Conservation (phyloP, 2,329 filamentous ascomycete genomes). For the Ceratocystis ficicola region DNA sequence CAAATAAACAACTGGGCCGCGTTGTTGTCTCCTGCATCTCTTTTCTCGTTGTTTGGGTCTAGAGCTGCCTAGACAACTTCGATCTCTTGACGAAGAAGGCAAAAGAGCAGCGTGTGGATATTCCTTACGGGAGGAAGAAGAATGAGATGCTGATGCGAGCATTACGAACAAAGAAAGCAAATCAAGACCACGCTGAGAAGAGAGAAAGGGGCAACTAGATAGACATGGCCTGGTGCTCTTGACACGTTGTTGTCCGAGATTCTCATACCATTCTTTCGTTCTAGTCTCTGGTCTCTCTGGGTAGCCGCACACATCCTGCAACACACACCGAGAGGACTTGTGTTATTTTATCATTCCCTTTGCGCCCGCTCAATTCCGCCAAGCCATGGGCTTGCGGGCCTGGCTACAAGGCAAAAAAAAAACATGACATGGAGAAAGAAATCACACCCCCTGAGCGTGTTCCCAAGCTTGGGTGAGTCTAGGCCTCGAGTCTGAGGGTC, state of each 20-base stretch:
- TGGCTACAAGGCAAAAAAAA: neutral
- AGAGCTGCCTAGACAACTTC: neutral
- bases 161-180: no score
- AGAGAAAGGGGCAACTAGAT: neutral
- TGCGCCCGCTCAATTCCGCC: neutral
- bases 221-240: neutral
- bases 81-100: neutral
- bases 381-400: neutral
- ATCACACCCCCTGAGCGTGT: neutral
- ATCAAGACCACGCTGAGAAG: no score
- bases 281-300: neutral
- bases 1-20: neutral
- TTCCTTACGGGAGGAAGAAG: neutral
- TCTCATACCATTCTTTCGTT: neutral
- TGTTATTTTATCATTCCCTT: neutral
- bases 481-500: neutral
- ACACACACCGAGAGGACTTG: neutral
- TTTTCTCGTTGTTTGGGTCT: neutral
- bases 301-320: neutral
- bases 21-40: neutral
- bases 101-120: neutral
- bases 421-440: neutral
- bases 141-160: neutral
- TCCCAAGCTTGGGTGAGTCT: neutral
- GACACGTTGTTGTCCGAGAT: slow-evolving; percentile 8